Evolutionary conservation across 164 flowering plant genomes (phyloP).

Genomic region (Cinnamomum micranthum): DNA sequence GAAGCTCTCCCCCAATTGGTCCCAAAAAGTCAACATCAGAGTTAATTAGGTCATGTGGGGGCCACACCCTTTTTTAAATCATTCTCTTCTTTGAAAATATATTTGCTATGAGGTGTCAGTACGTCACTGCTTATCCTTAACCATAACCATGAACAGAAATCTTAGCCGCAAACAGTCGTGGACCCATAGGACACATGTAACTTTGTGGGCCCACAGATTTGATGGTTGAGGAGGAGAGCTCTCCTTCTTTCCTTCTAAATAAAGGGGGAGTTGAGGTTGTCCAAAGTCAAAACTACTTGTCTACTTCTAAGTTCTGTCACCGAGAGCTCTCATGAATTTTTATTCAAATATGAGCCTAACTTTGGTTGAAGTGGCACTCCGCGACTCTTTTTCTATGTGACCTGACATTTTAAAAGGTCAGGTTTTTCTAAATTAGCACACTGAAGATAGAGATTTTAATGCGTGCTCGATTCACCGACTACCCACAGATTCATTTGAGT

Average conservation of each 20-base stretch:
- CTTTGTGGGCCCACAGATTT: not conserved
- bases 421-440: no score
- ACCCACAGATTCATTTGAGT: no score
- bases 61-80: not conserved
- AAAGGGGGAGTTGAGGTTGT: no score
- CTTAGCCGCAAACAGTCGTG: not conserved
- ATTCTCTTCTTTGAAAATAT: no score
- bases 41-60: conserved; percentile 8
- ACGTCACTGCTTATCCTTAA: conserved; percentile 1
- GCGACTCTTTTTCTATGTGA: no score
- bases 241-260: not conserved
- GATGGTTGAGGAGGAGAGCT: not conserved
- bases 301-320: not conserved
- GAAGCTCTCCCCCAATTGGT: conserved; percentile 7
- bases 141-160: no score
- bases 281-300: not conserved
- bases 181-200: not conserved
- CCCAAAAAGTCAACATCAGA: conserved; percentile 6
- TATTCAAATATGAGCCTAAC: no score
- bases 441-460: no score
- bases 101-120: conserved; percentile 4
- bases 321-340: no score
- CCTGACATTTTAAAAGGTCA: no score
- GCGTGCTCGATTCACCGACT: no score
- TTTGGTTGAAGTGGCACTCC: no score